phyloP scores from a whole-genome alignment of 2,329 filamentous ascomycete genomes.

The Cordyceps militaris region DNA sequence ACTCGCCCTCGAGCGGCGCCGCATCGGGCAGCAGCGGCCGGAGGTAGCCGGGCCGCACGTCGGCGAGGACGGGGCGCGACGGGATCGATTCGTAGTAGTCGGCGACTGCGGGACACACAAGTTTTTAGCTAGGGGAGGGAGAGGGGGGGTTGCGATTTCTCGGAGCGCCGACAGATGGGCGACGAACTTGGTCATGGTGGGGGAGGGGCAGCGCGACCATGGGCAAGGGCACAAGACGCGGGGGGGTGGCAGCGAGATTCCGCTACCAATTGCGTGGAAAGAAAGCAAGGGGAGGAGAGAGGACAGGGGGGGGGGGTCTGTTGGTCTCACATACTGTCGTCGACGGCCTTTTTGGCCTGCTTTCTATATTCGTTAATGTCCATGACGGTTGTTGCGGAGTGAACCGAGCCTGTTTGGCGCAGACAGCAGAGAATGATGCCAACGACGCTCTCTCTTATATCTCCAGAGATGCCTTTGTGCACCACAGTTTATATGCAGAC shows the following conservation, averaged over 20 bases:
- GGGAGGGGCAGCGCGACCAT: not conserved
- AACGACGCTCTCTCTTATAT: too few species aligned
- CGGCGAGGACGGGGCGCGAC: slow-evolving; percentile 64
- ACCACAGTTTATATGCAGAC: too few species aligned
- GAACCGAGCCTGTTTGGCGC: not conserved
- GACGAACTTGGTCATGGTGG: not conserved
- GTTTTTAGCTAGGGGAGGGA: not conserved
- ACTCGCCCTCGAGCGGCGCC: slow-evolving; percentile 59
- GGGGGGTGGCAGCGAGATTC: too few species aligned
- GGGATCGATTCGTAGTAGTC: slow-evolving; percentile 74
- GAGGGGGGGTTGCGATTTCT: too few species aligned
- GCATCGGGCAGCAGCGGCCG: slow-evolving; percentile 65
- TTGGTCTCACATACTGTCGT: slow-evolving; percentile 59
- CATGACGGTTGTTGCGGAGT: slow-evolving; percentile 43
- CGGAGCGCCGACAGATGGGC: not conserved
- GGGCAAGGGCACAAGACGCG: not conserved
- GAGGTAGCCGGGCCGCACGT: slow-evolving; percentile 79
- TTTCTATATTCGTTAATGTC: slow-evolving; percentile 69
- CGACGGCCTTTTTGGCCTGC: slow-evolving; percentile 70
- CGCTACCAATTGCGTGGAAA: too few species aligned
- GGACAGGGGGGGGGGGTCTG: not conserved
- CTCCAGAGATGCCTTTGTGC: not conserved
- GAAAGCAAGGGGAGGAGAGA: too few species aligned
- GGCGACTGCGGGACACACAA: slow-evolving; percentile 50
- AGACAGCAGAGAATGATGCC: too few species aligned